These are phyloP conservation scores for Quercus variabilis DNA, from an alignment of 306 rosid species.

Conservation along the genomic window DNA sequence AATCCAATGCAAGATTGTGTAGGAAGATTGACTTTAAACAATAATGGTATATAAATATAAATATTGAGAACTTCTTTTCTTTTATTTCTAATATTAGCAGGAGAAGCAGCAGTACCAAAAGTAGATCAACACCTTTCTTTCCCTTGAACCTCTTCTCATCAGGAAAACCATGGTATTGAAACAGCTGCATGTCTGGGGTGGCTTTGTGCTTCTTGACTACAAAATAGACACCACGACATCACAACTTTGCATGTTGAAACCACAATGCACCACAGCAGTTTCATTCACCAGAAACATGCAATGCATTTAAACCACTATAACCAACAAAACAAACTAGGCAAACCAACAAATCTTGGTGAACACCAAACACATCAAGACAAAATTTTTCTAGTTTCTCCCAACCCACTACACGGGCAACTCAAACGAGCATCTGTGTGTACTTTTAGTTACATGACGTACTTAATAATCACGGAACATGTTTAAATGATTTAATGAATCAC, in stretches of 20 bases:
- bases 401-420: too few species aligned
- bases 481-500: too few species aligned
- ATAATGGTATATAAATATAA: neutral
- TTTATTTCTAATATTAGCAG: neutral
- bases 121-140: slow-evolving; percentile 61
- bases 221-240: slow-evolving; percentile 76
- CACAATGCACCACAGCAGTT: slow-evolving; percentile 64
- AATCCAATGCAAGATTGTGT: neutral
- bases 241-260: slow-evolving; percentile 78
- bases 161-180: slow-evolving; percentile 78
- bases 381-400: too few species aligned
- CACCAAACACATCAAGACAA: neutral
- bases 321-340: neutral
- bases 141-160: slow-evolving; percentile 79
- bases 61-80: neutral
- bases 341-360: slow-evolving; percentile 17
- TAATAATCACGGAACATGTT: too few species aligned
- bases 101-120: neutral
- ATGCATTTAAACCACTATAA: neutral
- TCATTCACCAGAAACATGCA: slow-evolving; percentile 44
- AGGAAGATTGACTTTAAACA: neutral
- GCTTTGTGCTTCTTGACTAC: slow-evolving; percentile 93
- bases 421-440: too few species aligned
- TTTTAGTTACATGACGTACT: too few species aligned
- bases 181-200: slow-evolving; percentile 78